phyloP scores from a whole-genome alignment of 176 grass and related monocot genomes.

The Cenchrus fungigraminus region DNA sequence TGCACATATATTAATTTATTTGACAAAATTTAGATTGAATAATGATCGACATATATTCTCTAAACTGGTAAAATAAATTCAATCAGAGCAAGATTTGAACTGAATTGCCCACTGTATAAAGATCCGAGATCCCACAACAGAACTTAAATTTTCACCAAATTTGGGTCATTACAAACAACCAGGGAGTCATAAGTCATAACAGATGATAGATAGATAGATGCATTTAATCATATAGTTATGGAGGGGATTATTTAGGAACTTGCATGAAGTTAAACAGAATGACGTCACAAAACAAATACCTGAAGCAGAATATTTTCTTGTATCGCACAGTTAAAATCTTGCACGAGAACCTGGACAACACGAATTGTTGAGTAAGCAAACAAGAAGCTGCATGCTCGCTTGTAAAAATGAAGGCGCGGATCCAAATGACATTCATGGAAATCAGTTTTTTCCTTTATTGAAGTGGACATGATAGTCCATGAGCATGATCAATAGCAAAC shows the following conservation, averaged over 20 bases:
- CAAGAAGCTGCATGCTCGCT: neutral
- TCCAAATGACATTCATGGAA: constrained; percentile 7
- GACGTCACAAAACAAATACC: constrained; percentile 48
- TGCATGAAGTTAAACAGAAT: neutral
- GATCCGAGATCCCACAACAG: neutral
- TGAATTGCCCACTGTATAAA: neutral
- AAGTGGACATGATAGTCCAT: constrained; percentile 16
- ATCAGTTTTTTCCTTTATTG: constrained; percentile 21
- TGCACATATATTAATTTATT: neutral
- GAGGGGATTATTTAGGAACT: neutral
- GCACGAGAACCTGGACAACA: constrained; percentile 72
- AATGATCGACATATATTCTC: neutral
- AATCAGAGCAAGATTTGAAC: constrained; percentile 10
- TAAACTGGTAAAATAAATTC: constrained; percentile 13
- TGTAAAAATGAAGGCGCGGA: neutral
- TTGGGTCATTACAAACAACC: neutral
- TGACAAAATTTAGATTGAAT: neutral
- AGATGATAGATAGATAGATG: neutral
- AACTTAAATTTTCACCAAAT: constrained; percentile 30
- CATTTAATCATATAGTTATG: neutral
- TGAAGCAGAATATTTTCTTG: constrained; percentile 99
- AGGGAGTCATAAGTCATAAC: neutral
- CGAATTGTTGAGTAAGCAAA: neutral
- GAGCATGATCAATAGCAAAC: neutral
- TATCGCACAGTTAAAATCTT: constrained; percentile 93